Evolutionary conservation across 1,284 basidiomycete genomes (phyloP), one percentile per base, ranked within the genome.

Genomic region (Ustilago bromivora): DNA sequence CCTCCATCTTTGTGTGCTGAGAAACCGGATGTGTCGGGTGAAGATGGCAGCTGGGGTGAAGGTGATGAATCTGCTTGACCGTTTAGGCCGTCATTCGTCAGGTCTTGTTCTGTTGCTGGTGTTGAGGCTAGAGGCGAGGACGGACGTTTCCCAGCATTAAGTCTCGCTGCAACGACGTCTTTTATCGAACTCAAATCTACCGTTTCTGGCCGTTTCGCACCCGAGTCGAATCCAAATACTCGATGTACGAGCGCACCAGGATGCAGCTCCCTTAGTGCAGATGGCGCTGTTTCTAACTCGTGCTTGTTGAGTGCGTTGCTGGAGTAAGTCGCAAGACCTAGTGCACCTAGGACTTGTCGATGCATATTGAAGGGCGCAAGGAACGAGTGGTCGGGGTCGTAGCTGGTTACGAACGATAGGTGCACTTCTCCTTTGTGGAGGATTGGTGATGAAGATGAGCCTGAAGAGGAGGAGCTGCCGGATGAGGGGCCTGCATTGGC

Each of bases 301-400:
- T 61, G 62, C 46, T 56, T 58, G 38, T 71, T 52, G 15, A 59
- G 13, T 10, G 49, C 57, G 41, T 52, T 46, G 28, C 64, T 66
- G 34, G 62, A 43, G 54, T 71, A 83, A 3, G 78, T 76, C 2
- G 78, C 68, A 5, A 86, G 59, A 10, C 82, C 84, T 1, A 86
- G 71, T 15, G 80, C 82, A 15, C 80, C 84, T 32, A 84, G 79
- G 40, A 86, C 84, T 56, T 82, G 79, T 1, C 74, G 54, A 51
- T 82, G 80, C 72, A 84, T 62, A 71, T 80, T 79, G 62, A 86
- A 83, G 0, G 84, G 84, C 10, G 84, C 79, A 17, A 86, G 70
- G 57, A 84, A 86, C 10, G 79, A 63, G 57, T 84, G 84, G 40
- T 78, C 66, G 0, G 80, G 79, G 43, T 85, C 82, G 56, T 84